A percentile compares a stretch with the other conserved stretches of the same genome.
Evolutionary conservation across 1,284 basidiomycete genomes (phyloP).

Genomic region (Ganoderma boninense): DNA sequence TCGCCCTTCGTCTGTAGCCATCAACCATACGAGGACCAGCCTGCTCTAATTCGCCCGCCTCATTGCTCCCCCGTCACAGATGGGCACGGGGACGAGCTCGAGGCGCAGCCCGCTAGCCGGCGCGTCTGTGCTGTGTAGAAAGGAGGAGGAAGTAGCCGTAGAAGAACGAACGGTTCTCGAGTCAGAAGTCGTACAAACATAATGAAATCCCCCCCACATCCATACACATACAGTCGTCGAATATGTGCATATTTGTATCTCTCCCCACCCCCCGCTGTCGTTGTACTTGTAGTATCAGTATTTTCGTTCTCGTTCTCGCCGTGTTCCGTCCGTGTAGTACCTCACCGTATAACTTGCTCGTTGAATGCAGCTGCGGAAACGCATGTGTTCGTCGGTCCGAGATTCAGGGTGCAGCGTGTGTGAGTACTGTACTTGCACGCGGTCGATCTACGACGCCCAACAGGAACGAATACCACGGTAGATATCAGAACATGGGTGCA

Average conservation of each 20-base stretch:
- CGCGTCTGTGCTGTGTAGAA: neutral
- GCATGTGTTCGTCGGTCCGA: neutral
- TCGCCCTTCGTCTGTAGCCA: neutral
- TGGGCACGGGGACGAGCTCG: constrained; percentile 5
- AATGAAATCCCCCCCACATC: neutral
- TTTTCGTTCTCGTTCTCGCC: neutral
- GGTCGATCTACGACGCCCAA: neutral
- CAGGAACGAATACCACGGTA: neutral
- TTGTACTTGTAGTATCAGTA: constrained; percentile 9
- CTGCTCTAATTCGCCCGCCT: neutral
- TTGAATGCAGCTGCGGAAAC: constrained; percentile 6
- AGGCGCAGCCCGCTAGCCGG: neutral
- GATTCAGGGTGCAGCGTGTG: neutral
- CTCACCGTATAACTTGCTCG: neutral
- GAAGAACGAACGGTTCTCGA: neutral
- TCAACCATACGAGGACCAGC: neutral
- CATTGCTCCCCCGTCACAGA: neutral
- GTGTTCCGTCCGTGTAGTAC: neutral
- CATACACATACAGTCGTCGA: constrained; percentile 2
- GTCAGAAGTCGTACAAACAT: neutral
- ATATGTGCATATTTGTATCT: constrained; percentile 5
- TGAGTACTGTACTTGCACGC: neutral
- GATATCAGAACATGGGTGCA: neutral
- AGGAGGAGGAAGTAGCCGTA: neutral
- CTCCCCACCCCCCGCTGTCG: neutral